Evolutionary conservation across 2,329 filamentous ascomycete genomes (phyloP).

Genomic region (Cladophialophora chaetospira): DNA sequence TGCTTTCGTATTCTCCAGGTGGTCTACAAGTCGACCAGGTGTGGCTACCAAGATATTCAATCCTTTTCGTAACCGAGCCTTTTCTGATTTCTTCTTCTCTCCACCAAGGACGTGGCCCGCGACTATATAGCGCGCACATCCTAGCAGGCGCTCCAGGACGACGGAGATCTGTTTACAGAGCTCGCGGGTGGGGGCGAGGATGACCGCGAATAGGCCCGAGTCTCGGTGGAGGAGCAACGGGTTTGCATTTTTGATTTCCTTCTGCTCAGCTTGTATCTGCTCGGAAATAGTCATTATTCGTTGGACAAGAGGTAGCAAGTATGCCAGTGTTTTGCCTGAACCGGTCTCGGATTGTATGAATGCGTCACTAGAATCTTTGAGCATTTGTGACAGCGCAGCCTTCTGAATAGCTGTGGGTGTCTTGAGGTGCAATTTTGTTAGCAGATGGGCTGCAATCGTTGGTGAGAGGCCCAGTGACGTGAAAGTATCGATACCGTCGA

Average conservation of each 20-base stretch:
- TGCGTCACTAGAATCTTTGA: constrained; percentile 81
- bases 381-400: constrained; percentile 76
- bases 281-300: constrained; percentile 71
- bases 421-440: constrained; percentile 83
- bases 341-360: constrained; percentile 97
- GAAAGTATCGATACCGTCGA: constrained; percentile 82
- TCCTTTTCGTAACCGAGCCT: constrained; percentile 88
- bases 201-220: constrained; percentile 87
- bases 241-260: constrained; percentile 28
- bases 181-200: constrained; percentile 92
- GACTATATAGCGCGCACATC: constrained; percentile 93
- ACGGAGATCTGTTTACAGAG: constrained; percentile 89
- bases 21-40: constrained; percentile 85
- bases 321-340: constrained; percentile 96
- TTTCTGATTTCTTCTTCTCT: constrained; percentile 78
- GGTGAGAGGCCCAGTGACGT: constrained; percentile 80
- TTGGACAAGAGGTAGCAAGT: constrained; percentile 88
- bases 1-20: constrained; percentile 87
- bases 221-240: constrained; percentile 67
- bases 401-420: constrained; percentile 94
- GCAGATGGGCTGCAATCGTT: constrained; percentile 76
- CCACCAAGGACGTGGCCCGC: constrained; percentile 79
- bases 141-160: constrained; percentile 80
- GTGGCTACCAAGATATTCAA: constrained; percentile 96
- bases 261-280: constrained; percentile 20